Conservation (phyloP, 2,329 filamentous ascomycete genomes). For the Rhexocercosporidium sp. region DNA sequence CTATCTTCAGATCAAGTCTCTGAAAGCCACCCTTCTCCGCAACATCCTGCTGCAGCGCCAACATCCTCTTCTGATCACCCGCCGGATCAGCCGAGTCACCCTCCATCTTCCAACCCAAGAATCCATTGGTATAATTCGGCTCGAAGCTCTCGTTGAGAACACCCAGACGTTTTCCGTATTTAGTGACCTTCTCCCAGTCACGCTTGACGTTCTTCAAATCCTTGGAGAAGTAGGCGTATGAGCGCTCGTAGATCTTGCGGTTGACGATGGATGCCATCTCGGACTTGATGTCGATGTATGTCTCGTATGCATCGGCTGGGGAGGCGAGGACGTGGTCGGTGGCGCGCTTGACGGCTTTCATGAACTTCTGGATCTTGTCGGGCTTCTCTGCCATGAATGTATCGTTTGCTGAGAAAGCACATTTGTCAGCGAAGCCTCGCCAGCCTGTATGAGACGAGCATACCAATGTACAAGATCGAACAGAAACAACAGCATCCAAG, state of each 20-base stretch:
- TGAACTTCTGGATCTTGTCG: conserved; percentile 69
- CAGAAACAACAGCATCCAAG: conserved; percentile 87
- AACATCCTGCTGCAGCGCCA: conserved; percentile 69
- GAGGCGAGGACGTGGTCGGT: conserved; percentile 73
- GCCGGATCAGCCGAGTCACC: conserved; percentile 68
- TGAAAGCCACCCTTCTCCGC: conserved; percentile 69
- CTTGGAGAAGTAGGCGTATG: conserved; percentile 76
- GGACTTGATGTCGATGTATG: conserved; percentile 76
- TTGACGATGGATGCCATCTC: conserved; percentile 71
- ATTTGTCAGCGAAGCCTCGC: not conserved
- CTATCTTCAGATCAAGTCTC: conserved; percentile 46
- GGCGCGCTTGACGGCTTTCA: conserved; percentile 75
- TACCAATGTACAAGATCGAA: conserved; percentile 77
- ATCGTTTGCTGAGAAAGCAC: conserved; percentile 58
- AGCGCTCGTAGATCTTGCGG: conserved; percentile 80
- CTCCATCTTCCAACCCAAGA: conserved; percentile 68
- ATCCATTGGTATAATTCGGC: conserved; percentile 78
- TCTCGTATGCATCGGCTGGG: conserved; percentile 67
- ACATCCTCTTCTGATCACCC: conserved; percentile 79
- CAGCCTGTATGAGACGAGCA: not conserved
- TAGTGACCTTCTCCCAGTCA: conserved; percentile 80
- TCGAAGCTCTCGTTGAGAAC: conserved; percentile 67
- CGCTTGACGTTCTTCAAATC: conserved; percentile 76
- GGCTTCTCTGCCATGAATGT: conserved; percentile 69
- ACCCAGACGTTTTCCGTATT: conserved; percentile 74